Percentiles rank a stretch among this genome's conserved stretches.
Conservation (phyloP, 805 yeast genomes). For the Ogataea wickerhamii region DNA sequence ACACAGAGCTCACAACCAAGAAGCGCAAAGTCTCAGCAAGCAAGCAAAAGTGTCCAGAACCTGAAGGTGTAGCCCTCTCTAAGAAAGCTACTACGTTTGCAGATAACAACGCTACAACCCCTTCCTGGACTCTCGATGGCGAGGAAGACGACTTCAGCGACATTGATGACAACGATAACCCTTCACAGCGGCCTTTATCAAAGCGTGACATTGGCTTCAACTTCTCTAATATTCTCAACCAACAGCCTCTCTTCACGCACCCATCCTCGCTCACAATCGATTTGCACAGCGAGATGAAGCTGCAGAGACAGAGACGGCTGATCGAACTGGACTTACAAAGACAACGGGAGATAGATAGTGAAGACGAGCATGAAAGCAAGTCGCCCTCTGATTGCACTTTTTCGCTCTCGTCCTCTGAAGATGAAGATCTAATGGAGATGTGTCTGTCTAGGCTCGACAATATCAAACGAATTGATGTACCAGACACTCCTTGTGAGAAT, state of each 20-base stretch:
- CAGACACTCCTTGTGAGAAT: slow-evolving; percentile 1
- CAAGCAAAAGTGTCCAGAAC: too few species aligned
- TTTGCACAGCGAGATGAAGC: slow-evolving; percentile 27
- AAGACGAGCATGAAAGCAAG: slow-evolving; percentile 7
- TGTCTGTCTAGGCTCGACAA: slow-evolving; percentile 11
- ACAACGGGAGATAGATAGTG: slow-evolving; percentile 16
- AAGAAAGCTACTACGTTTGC: too few species aligned
- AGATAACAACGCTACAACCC: too few species aligned
- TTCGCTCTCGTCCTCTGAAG: slow-evolving; percentile 26
- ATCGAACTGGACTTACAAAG: slow-evolving; percentile 25
- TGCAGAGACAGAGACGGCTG: slow-evolving; percentile 30
- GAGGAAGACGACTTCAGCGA: slow-evolving; percentile 1
- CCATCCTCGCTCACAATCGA: slow-evolving; percentile 25
- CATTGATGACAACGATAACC: slow-evolving; percentile 8
- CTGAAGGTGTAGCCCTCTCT: too few species aligned
- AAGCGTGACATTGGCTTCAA: slow-evolving; percentile 23
- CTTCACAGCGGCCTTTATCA: slow-evolving; percentile 9
- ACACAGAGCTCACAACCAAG: neutral
- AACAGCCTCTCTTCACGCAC: slow-evolving; percentile 23
- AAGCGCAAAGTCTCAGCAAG: neutral
- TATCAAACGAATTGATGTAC: slow-evolving; percentile 11
- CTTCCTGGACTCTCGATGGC: neutral
- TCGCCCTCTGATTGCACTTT: slow-evolving; percentile 19
- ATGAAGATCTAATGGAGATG: slow-evolving; percentile 20
- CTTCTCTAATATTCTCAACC: slow-evolving; percentile 26